Base-by-base conservation (phyloP, 1,139 yeast species). In the Scheffersomyces stambukii region DNA sequence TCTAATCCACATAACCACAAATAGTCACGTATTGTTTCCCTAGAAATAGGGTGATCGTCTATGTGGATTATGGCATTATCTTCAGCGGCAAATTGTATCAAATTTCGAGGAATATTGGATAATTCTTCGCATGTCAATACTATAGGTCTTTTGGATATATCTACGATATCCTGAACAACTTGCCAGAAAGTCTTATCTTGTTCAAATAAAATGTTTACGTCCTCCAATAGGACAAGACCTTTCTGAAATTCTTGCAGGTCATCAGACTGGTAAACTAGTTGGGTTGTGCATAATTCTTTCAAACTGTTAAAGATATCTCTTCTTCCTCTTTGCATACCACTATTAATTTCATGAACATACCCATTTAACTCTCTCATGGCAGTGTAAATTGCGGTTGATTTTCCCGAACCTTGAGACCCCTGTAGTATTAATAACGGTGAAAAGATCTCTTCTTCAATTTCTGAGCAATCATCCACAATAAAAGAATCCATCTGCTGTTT, bases 161-260 rank as follows among this genome's bases (percentile, higher is more conserved):
- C 64, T 21, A 86, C 57, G 10, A 86, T 65, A 34, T 76, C 80
- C 27, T 71, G 75, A 3, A 88, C 70, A 2, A 81, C 79, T 2
- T 65, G 50, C 96, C 97, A 91, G 47, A 91, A 89, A 1, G 77
- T 76, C 40, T 70, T 73, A 42, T 88, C 96, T 28, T 77, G 83
- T 35, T 81, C 91, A 45, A 81, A 86, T 16, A 89, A 53, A 9
- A 85, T 63, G 51, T 91, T 96, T 16, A 84, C 89, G 43, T 91
- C 96, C 45, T 89, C 96, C 31, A 91, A 65, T 20, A 91, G 54
- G 3, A 91, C 78, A 6, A 88, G 59, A 5, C 91, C 88, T 32
- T 75, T 70, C 36, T 75, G 79, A 29, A 69, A 72, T 31, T 60
- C 56, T 13, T 42, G 42, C 29, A 53, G 57, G 24, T 61, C 61